Evolutionary conservation across 352 stramenopile genomes (phyloP), one percentile per base, ranked within the genome.

Genomic region (Aphanomyces stellatus): DNA sequence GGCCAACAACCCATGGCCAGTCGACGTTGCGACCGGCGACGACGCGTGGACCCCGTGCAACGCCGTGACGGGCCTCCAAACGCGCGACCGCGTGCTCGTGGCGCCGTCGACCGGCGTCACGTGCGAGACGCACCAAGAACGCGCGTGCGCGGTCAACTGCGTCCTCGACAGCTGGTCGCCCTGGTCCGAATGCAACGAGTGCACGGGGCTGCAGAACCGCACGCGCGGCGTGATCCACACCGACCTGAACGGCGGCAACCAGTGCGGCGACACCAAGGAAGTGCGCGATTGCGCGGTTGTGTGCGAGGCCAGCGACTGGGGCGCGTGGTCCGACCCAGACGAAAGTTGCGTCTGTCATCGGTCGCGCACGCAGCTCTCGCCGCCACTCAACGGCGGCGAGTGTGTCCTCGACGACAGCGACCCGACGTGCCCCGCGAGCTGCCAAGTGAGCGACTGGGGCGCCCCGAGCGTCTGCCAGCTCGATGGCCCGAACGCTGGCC

Each of bases 401-500:
- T 62, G 53, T 31, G 30, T 48, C 4, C 27, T 62, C 15, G 34
- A 42, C 11, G 53, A 62, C 30, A 62, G 28, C 25, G 53, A 62
- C 33, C 15, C 3, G 30, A 22, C n/a, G 25, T 62, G 53, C 53
- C 30, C 53, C 7, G 28, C 17, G 17, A 62, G 34, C 53, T 62
- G 53, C 53, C 4, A 46, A 62, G 53, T 62, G 17, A 62, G 53
- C 53, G 53, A 62, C 30, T 62, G 53, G 53, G 46, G 53, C 35
- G 53, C 25, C 25, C 53, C 53, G 5, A 31, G 25, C 17, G 53
- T 25, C n/a, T 62, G 53, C 53, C 11, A 48, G 8, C 11, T 30
- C 17, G 17, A 13, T 13, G 53, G 53, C 19, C 3, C 28, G 17
- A 27, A 48, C 35, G 53, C 53, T 8, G 53, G 53, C 33, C 30